Percentiles rank a stretch among this genome's conserved stretches.
Evolutionary conservation across 2,329 filamentous ascomycete species (phyloP).

Genomic region (Penicillium sp.): DNA sequence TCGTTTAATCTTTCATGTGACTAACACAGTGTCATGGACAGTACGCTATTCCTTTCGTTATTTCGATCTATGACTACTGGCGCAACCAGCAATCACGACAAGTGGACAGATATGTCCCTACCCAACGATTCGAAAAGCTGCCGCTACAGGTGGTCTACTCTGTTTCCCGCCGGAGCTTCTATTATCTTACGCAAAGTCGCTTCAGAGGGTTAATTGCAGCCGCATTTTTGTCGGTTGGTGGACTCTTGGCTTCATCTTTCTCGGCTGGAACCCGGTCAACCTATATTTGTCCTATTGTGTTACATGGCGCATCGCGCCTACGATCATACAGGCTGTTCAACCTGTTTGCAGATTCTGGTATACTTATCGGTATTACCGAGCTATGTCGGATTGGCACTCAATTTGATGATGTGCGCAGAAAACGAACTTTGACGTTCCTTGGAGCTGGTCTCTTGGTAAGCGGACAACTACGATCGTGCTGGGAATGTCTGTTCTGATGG

Average conservation of each 20-base stretch:
- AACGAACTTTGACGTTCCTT: slow-evolving; percentile 28
- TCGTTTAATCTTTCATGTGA: neutral
- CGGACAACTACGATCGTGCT: neutral
- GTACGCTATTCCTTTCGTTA: slow-evolving; percentile 42
- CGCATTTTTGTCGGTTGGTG: slow-evolving; percentile 40
- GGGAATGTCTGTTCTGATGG: slow-evolving; percentile 4
- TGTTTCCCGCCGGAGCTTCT: slow-evolving; percentile 34
- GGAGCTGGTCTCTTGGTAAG: slow-evolving; percentile 36
- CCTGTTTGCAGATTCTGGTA: slow-evolving; percentile 43
- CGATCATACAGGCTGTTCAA: slow-evolving; percentile 41
- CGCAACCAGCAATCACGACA: slow-evolving; percentile 30
- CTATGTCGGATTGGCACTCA: slow-evolving; percentile 25
- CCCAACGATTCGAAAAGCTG: slow-evolving; percentile 19
- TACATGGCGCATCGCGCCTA: slow-evolving; percentile 35
- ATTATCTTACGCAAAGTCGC: slow-evolving; percentile 34
- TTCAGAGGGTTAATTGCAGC: slow-evolving; percentile 43
- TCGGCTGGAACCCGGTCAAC: slow-evolving; percentile 44
- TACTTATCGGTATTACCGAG: slow-evolving; percentile 39
- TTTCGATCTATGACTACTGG: slow-evolving; percentile 45
- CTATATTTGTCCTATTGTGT: slow-evolving; percentile 50
- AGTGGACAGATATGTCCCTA: slow-evolving; percentile 24
- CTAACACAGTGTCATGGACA: slow-evolving; percentile 23
- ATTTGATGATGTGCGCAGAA: slow-evolving; percentile 25
- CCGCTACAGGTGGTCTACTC: slow-evolving; percentile 19
- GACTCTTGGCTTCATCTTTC: slow-evolving; percentile 38